Percentiles rank a stretch among this genome's conserved stretches.
These are phyloP conservation scores for Gryganskiella cystojenkinii DNA, from an alignment of 192 early-diverging fungal species.

Conservation along the genomic window DNA sequence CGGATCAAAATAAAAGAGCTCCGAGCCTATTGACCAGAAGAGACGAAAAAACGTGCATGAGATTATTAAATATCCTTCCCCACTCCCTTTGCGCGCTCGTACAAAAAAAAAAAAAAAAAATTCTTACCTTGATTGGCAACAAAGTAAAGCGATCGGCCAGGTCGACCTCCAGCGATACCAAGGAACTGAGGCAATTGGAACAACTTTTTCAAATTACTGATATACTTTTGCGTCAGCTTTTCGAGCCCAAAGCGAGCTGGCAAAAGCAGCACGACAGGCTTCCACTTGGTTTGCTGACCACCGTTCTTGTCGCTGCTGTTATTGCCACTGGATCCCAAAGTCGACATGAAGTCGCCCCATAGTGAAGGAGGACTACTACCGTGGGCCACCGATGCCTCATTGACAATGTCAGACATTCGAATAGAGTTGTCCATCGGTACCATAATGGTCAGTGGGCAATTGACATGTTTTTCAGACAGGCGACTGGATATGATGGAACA, in stretches of 20 bases:
- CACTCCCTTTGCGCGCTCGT: not conserved
- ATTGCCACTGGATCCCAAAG: not conserved
- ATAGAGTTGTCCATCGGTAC: conserved; percentile 43
- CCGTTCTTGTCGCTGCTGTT: not conserved
- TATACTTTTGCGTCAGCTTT: conserved; percentile 25
- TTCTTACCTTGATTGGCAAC: conserved; percentile 51
- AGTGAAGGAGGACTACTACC: not conserved
- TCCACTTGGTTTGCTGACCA: conserved; percentile 27
- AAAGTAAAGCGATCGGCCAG: conserved; percentile 54
- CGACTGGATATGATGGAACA: conserved; percentile 17
- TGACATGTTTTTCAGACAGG: conserved; percentile 35
- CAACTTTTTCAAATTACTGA: conserved; percentile 26
- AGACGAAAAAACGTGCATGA: not conserved
- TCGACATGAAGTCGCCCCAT: not conserved
- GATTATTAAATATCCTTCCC: not conserved
- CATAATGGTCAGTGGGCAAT: conserved; percentile 44
- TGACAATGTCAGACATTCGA: conserved; percentile 12
- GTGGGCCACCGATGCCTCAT: conserved; percentile 7
- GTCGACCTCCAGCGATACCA: conserved; percentile 56
- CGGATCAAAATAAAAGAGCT: conserved; percentile 55
- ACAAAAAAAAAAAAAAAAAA: not conserved
- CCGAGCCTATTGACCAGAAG: conserved; percentile 31
- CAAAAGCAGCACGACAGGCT: conserved; percentile 51
- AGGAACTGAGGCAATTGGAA: conserved; percentile 55
- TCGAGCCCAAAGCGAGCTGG: conserved; percentile 42